Conservation (phyloP, 805 yeast genomes). For the Metschnikowia amazonensis region DNA sequence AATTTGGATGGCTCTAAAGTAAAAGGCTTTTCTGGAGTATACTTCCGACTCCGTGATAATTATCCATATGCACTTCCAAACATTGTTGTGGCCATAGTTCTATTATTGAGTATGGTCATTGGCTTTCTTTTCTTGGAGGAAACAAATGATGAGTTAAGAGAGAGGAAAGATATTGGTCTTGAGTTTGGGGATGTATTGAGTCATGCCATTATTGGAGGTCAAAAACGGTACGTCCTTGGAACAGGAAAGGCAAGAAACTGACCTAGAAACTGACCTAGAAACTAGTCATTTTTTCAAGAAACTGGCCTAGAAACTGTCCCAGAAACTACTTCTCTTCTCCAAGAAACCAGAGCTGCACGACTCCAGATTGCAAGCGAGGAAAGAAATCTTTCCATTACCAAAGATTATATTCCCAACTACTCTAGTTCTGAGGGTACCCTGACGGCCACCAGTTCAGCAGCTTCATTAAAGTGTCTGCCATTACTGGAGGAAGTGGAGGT, state of each 20-base stretch:
- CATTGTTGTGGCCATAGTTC: constrained; percentile 39
- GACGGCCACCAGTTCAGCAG: not conserved
- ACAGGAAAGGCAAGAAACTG: not conserved
- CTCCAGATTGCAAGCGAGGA: not conserved
- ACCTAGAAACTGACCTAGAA: not conserved
- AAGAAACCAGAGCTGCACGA: not conserved
- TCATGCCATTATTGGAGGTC: constrained; percentile 17
- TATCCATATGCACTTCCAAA: constrained; percentile 55
- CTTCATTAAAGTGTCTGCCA: not conserved
- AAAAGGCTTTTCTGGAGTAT: not conserved
- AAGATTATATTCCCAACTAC: not conserved
- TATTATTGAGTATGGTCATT: constrained; percentile 32
- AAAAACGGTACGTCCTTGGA: constrained; percentile 24
- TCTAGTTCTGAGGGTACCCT: not conserved
- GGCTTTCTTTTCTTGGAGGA: constrained; percentile 52
- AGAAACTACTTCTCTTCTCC: constrained; percentile 2
- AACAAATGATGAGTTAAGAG: constrained; percentile 41
- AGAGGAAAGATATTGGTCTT: constrained; percentile 43
- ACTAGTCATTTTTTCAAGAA: no score
- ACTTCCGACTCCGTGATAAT: constrained; percentile 27
- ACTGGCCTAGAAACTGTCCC: no score
- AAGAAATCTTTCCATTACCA: not conserved
- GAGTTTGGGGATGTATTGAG: constrained; percentile 40
- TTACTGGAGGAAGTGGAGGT: no score
- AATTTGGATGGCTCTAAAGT: no score